Base-by-base conservation (phyloP, 2,329 filamentous ascomycete species). In the Pseudocercospora macadamiae region DNA sequence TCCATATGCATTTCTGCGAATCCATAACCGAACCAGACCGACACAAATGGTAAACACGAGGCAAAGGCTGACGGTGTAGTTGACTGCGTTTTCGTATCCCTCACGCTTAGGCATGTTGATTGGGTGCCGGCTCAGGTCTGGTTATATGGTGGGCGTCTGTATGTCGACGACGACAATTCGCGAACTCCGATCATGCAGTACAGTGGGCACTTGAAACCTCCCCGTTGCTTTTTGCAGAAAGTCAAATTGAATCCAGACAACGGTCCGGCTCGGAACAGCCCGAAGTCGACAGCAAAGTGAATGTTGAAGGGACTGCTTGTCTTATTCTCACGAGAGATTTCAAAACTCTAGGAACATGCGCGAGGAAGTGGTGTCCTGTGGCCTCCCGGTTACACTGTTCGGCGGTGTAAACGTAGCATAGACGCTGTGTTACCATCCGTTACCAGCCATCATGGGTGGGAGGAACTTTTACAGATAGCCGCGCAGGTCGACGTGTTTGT, bases 51-150 rank as follows among this genome's bases (percentile, higher is more conserved):
- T 71, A 49, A 71, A 72, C 34, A 65, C 64, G 26, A 73, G 64
- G 54, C 68, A 71, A n/a, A 73, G 64, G 52, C 66, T 71, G 59
- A 71, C 63, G 18, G 69, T 66, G 39, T 71, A 69, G 34, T 62
- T 67, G 59, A 69, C 54, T 3, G 64, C 63, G 30, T 70, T 66
- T 51, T 64, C 55, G 55, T 66, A 68, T 21, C 67, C 69, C 42
- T 67, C 54, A 32, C 63, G 62, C 26, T 54, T 60, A 39, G 67
- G 64, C 67, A 68, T 68, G 21, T 48, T 62, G 54, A n/a, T 32
- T 18, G 9, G 16, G 34, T 25, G 42, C 37, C 16, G 37, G 18
- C 37, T 42, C 26, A 25, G 45, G 23, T 19, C n/a, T n/a, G n/a
- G 45, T 49, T 4, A 28, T 16, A 19, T 49, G 18, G 19, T 19